Base-by-base conservation (phyloP, 1,284 basidiomycete genomes). In the Schizophyllum commune region DNA sequence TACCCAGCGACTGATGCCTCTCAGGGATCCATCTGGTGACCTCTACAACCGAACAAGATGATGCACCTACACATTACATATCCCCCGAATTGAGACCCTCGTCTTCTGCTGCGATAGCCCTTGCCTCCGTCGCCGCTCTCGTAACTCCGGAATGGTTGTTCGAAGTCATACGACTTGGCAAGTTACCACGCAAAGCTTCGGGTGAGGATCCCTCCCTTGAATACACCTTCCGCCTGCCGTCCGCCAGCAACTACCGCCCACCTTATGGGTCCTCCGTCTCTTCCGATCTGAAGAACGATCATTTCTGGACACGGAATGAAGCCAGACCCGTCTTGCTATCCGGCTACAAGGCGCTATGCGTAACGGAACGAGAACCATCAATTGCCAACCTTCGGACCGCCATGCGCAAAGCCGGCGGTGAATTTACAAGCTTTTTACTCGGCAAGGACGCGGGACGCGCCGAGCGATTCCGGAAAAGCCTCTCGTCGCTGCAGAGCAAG, bases 281-380 rank as follows among this genome's bases (percentile, higher is more conserved):
- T 0, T 60, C 77, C 0, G 65, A 74, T 1, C 74, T 86, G 52
- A 84, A 84, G 68, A 74, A 71, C 0, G 74, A 80, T 67, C 77
- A 75, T 20, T 71, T 81, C 1, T 91, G 88, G 89, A 81, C 85
- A 62, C 82, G 83, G 0, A 84, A 84, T 61, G 84, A 85, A 67
- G 81, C 77, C 60, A 78, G 88, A 13, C 63, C 80, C 9, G 75
- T 77, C 55, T 74, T 91, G 64, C 76, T 91, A 21, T 69, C 72
- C 5, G 70, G 71, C 0, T 79, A 76, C 63, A 75, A 83, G 8
- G 86, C 89, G 65, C 67, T 90, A 4, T 83, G 85, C 60, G 73
- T 86, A 1, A 79, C 79, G 0, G 85, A 86, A 64, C 80, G 77
- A 58, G 76, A 76, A 0, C 72, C 79, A n/a, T 78, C 82, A 56